A percentile compares a stretch with the other conserved stretches of the same genome.
phyloP scores from a whole-genome alignment of 2,329 filamentous ascomycete species.

The Sclerotinia borealis region DNA sequence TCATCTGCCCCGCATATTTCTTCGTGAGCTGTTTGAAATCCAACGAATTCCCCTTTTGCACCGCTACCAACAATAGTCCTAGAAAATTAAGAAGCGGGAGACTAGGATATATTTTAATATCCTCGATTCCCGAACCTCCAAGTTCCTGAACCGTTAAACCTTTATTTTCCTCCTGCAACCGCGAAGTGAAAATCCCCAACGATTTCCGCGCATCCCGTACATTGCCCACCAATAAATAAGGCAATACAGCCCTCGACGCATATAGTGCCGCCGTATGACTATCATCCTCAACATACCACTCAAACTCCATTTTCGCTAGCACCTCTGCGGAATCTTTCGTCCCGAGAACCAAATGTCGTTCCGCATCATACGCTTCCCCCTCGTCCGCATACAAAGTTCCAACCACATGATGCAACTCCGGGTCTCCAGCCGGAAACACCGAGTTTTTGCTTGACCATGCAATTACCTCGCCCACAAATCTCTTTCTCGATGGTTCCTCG shows the following conservation, averaged over 20 bases:
- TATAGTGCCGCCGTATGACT: conserved; percentile 83
- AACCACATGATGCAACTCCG: conserved; percentile 88
- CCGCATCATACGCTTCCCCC: conserved; percentile 87
- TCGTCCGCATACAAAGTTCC: conserved; percentile 89
- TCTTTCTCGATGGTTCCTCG: conserved; percentile 86
- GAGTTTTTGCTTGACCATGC: conserved; percentile 52
- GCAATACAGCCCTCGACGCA: conserved; percentile 78
- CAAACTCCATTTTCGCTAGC: conserved; percentile 78
- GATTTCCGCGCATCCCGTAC: conserved; percentile 81
- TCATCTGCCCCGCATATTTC: conserved; percentile 75
- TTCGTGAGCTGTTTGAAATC: conserved; percentile 74
- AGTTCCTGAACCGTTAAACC: conserved; percentile 73
- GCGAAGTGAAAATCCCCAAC: conserved; percentile 66
- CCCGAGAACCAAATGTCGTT: conserved; percentile 81
- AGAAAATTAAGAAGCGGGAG: conserved; percentile 95
- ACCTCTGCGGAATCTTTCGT: conserved; percentile 81
- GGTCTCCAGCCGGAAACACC: conserved; percentile 84
- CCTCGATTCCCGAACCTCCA: conserved; percentile 66
- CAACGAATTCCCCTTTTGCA: conserved; percentile 70
- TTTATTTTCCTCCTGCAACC: conserved; percentile 50
- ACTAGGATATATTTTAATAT: conserved; percentile 78
- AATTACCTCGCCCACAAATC: conserved; percentile 82
- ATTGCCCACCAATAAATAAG: conserved; percentile 87
- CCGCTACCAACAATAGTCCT: conserved; percentile 72
- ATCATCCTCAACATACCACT: conserved; percentile 88